Base-by-base conservation (phyloP, 208 protist species). In the Acanthamoeba sp. region DNA sequence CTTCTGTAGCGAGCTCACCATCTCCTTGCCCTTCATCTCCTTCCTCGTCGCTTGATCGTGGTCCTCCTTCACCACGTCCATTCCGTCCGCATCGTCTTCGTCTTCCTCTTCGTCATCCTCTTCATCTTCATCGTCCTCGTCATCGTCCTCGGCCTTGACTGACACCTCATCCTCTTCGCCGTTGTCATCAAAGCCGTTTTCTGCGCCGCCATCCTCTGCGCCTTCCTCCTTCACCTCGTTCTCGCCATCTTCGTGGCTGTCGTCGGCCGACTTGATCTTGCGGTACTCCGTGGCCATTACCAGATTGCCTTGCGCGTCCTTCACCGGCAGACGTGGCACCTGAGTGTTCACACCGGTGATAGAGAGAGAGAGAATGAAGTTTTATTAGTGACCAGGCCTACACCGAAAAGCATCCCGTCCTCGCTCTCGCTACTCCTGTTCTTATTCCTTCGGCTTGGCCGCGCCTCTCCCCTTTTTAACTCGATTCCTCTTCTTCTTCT, bases 301-400 rank as follows among this genome's bases (percentile, higher is more conserved):
- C 85, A 91, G 36, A 24, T 91, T 64, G n/a, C 85, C 85, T 22
- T 71, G 36, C 12, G 85, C 85, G 36, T 73, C 57, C 57, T 91
- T 91, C 36, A 91, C 59, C 36, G 85, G 85, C 85, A 91, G 42
- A 20, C 85, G 85, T 4, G 85, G 85, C 27, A 91, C 55, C 59
- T 91, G 85, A 9, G 27, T 84, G 5, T 32, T 36, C 24, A 64
- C 27, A 62, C 0, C 10, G 36, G 9, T 2, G 45, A 88, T 18
- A 9, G 34, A 59, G 80, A 82, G 73, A 42, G 29, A 24, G 45
- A 88, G 45, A 20, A 88, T 9, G n/a, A 62, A 38, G 50, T 7
- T 78, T 78, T 78, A 78, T 78, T 78, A 78, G 69, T 78, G 22
- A 78, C n/a, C 3, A 62, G 55, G 12, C 55, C n/a, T n/a, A n/a